These are phyloP conservation scores for Echria macrotheca DNA, from an alignment of 495 filamentous ascomycete species.

Conservation along the genomic window DNA sequence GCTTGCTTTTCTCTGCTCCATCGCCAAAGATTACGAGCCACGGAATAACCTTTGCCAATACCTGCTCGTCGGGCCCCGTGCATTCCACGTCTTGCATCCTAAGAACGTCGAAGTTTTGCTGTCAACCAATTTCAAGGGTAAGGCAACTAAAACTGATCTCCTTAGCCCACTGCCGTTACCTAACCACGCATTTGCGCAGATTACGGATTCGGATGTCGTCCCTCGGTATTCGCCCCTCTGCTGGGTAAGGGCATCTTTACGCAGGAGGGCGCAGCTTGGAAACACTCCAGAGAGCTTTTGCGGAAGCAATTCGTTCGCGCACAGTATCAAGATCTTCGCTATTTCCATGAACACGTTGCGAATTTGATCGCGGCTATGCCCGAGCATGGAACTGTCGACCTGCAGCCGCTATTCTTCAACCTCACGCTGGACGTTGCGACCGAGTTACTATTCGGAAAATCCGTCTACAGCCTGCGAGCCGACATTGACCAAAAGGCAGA, in stretches of 20 bases:
- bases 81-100: conserved; percentile 31
- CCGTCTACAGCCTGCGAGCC: conserved; percentile 31
- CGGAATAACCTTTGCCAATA: conserved; percentile 28
- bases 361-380: conserved; percentile 37
- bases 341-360: conserved; percentile 37
- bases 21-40: conserved; percentile 33
- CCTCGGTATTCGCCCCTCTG: conserved; percentile 27
- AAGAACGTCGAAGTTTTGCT: conserved; percentile 34
- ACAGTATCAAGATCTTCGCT: conserved; percentile 36
- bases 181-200: conserved; percentile 8
- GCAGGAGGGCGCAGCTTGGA: conserved; percentile 29
- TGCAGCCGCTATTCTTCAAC: conserved; percentile 44
- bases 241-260: conserved; percentile 33
- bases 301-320: conserved; percentile 49
- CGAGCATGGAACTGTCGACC: conserved; percentile 31
- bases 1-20: conserved; percentile 29
- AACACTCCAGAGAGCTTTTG: conserved; percentile 27
- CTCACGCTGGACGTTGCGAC: conserved; percentile 39
- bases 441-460: conserved; percentile 34
- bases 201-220: conserved; percentile 29
- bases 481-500: conserved; percentile 18
- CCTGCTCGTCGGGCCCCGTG: conserved; percentile 28
- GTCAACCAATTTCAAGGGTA: conserved; percentile 35
- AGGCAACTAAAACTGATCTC: not conserved
- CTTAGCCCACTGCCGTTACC: not conserved